phyloP scores from a whole-genome alignment of 2,329 filamentous ascomycete genomes.

The Pseudocercospora fijiensis region DNA sequence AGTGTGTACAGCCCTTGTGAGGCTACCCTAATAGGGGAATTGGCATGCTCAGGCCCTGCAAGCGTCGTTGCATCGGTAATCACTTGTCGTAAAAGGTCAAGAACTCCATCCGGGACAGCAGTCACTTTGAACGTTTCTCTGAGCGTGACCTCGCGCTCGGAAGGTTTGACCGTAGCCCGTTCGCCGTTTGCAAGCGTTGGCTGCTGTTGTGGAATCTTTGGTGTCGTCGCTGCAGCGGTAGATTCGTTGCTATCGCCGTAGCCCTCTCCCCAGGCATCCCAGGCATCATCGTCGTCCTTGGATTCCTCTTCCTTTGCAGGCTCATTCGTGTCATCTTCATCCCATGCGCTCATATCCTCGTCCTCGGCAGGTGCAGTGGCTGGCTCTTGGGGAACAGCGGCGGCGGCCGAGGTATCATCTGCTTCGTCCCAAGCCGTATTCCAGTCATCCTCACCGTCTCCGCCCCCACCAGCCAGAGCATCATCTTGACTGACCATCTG shows the following conservation, averaged over 20 bases:
- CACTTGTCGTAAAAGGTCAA: constrained; percentile 61
- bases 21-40: constrained; percentile 63
- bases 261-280: constrained; percentile 89
- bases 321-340: constrained; percentile 39
- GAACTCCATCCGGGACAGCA: constrained; percentile 76
- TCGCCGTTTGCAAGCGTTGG: constrained; percentile 31
- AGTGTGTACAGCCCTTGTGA: constrained; percentile 69
- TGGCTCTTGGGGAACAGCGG: constrained; percentile 26
- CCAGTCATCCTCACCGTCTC: constrained; percentile 62
- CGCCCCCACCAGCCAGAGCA: constrained; percentile 52
- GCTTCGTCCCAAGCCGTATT: constrained; percentile 73
- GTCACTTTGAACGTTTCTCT: constrained; percentile 87
- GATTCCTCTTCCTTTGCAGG: constrained; percentile 25
- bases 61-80: constrained; percentile 53
- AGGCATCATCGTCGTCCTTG: constrained; percentile 61
- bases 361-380: constrained; percentile 38
- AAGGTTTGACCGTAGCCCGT: constrained; percentile 25
- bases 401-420: constrained; percentile 41
- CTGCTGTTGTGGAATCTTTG: constrained; percentile 18
- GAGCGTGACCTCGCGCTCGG: constrained; percentile 58
- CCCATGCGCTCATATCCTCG: constrained; percentile 53
- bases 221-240: constrained; percentile 34
- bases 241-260: constrained; percentile 52
- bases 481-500: constrained; percentile 71
- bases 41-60: constrained; percentile 49